Conservation (phyloP, 352 stramenopile genomes). For the Pythium vanterpoolii region DNA sequence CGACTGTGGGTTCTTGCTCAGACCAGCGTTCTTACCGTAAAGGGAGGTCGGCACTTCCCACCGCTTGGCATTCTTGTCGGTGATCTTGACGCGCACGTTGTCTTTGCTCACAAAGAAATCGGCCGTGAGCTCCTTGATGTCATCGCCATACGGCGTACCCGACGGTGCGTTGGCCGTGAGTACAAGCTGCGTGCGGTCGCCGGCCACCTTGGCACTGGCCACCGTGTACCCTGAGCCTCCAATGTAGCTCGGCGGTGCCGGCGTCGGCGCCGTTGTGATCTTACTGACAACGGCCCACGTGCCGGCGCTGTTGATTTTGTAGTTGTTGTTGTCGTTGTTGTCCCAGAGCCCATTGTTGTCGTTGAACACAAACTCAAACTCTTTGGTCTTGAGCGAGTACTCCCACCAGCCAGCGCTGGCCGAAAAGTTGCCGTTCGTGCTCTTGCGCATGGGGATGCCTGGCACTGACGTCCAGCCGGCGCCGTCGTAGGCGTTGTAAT, state of each 20-base stretch:
- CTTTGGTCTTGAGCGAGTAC: slow-evolving; percentile 30
- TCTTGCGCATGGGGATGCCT: slow-evolving; percentile 25
- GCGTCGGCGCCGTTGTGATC: slow-evolving; percentile 22
- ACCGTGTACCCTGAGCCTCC: slow-evolving; percentile 37
- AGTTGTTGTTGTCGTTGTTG: slow-evolving; percentile 46
- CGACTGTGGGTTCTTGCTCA: slow-evolving; percentile 3
- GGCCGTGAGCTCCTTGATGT: slow-evolving; percentile 40
- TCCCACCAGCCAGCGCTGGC: slow-evolving; percentile 34
- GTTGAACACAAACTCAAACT: slow-evolving; percentile 51
- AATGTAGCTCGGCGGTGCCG: slow-evolving; percentile 27
- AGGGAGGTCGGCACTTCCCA: slow-evolving; percentile 44
- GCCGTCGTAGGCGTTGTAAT: slow-evolving; percentile 25
- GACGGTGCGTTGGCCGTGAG: slow-evolving; percentile 28
- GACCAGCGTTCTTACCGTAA: slow-evolving; percentile 30
- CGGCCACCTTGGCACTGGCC: slow-evolving; percentile 26
- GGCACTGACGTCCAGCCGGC: slow-evolving; percentile 21
- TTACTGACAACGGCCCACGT: slow-evolving; percentile 39
- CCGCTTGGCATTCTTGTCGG: slow-evolving; percentile 43
- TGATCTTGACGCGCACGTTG: slow-evolving; percentile 49
- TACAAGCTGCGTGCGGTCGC: slow-evolving; percentile 31
- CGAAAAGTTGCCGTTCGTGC: slow-evolving; percentile 23
- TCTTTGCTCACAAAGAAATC: slow-evolving; percentile 37
- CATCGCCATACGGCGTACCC: slow-evolving; percentile 20
- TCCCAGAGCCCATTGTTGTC: slow-evolving; percentile 40
- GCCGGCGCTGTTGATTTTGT: slow-evolving; percentile 31